Base-by-base conservation (phyloP, 495 filamentous ascomycete species). In the Talaromyces stipitatus region DNA sequence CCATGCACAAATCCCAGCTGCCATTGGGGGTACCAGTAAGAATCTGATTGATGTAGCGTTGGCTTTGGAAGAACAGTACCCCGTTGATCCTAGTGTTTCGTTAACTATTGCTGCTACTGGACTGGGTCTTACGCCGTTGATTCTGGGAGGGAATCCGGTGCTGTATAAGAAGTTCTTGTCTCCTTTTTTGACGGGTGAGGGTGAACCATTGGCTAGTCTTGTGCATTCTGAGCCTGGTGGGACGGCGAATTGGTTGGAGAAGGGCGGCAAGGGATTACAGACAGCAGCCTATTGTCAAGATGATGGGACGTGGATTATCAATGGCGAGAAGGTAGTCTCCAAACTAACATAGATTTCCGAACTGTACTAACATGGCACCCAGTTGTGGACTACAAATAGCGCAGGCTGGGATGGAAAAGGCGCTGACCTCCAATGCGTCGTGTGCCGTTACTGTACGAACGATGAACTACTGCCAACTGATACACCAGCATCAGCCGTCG, bases 351-450 rank as follows among this genome's bases (percentile, higher is more conserved):
- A 5, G n/a, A 33, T 14, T 30, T 18, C 3, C 11, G 22, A 18
- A 55, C 29, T 54, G 20, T 2, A 41, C 3, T 41, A 16, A 41
- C 36, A 11, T 45, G 14, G 8, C n/a, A n/a, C 23, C 50, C 23
- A 77, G 75, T 65, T 74, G 24, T 82, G 79, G 77, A 78, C 79
- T 29, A 79, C 78, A n/a, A 82, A 81, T 58, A 70, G 67, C 54
- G 72, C 70, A 2, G 79, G 78, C 22, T 82, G 78, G 78, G 78
- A 81, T 54, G 68, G 69, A 53, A 62, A 67, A 55, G 79, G 80
- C 8, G 74, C 75, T n/a, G 77, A 78, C 22, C 64, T 83, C 4
- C 71, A 73, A 47, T 82, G 78, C 57, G 73, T 82, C 7, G 77
- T 81, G 11, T 82, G 78, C 60, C 73, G 78, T 14, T 69, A 72